Evolutionary conservation across 768 basidiomycete species (phyloP), one percentile per base, ranked within the genome.

Genomic region (Boletus rubropictus): DNA sequence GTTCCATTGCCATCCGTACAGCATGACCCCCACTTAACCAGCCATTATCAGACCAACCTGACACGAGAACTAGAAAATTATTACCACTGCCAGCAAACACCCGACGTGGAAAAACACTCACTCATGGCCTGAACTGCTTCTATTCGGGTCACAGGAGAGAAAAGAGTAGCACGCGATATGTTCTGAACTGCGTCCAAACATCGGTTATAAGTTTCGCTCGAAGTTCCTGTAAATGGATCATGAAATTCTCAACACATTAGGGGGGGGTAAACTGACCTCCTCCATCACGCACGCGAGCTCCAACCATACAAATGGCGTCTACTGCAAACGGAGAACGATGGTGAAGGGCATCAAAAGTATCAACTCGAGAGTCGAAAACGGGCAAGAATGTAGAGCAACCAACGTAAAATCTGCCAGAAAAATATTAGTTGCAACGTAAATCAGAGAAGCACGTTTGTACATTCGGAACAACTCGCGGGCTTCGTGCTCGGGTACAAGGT

Each of bases 81-180:
- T 48, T 22, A 50, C 44, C 42, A 48, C 15, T 9, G 12, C 39
- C 2, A 21, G 42, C n/a, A 49, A 36, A 42, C 35, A n/a, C 17
- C 20, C 17, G 18, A 28, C 12, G 37, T 5, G 21, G 22, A 20
- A 32, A n/a, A 48, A 33, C 5, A 28, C 89, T 63, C 51, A 92
- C 90, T 88, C 88, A 92, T 95, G 8, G 91, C 86, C 63, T 94
- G 93, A 18, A 96, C 83, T 5, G 89, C 90, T 68, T 97, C 93
- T 51, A 81, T 77, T 28, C 90, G 76, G 52, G 81, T 72, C 18
- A 94, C 90, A 10, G 90, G 89, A 2, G 87, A 79, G 64, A 96
- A 97, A 15, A 97, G 74, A 2, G 89, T 90, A 6, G 85, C 84
- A 42, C 86, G 82, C 7, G 89, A 89, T 52, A 91, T 92, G 24